Conservation (phyloP, 441 rosid species). For the Hura crepitans region DNA sequence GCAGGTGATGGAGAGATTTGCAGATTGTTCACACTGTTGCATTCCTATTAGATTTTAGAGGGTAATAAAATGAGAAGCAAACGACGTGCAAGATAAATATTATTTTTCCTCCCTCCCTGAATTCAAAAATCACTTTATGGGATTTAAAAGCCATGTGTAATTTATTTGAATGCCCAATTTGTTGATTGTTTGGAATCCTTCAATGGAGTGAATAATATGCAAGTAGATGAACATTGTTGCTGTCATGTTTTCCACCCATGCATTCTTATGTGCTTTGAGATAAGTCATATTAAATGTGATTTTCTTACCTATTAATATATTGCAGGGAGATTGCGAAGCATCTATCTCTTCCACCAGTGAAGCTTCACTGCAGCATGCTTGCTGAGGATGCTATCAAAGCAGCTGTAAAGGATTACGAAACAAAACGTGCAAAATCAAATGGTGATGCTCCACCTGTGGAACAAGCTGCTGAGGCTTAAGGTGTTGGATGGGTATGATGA, state of each 20-base stretch:
- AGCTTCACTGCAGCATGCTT: constrained; percentile 98
- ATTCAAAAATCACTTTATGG: too few species aligned
- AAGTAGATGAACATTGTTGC: neutral
- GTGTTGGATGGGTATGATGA: constrained; percentile 9
- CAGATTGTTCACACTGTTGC: too few species aligned
- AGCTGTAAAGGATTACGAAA: constrained; percentile 78
- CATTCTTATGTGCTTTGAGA: too few species aligned
- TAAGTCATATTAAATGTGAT: neutral
- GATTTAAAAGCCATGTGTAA: too few species aligned
- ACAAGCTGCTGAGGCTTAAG: constrained; percentile 52
- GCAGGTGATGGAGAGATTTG: too few species aligned
- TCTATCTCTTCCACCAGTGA: constrained; percentile 93
- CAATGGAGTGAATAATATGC: neutral
- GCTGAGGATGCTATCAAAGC: constrained; percentile 99
- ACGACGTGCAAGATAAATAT: too few species aligned
- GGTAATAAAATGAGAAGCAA: too few species aligned
- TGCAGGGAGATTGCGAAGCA: constrained; percentile 85
- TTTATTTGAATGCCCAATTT: neutral
- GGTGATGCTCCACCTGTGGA: constrained; percentile 33
- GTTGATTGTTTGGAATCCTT: neutral
- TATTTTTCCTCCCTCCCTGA: too few species aligned
- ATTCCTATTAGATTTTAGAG: too few species aligned
- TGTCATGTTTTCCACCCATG: too few species aligned
- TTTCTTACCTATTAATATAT: neutral
- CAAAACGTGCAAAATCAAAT: constrained; percentile 48